A percentile compares a stretch with the other conserved stretches of the same genome.
Evolutionary conservation across 257 asterid genomes (phyloP).

Genomic region (Cinchona pubescens): DNA sequence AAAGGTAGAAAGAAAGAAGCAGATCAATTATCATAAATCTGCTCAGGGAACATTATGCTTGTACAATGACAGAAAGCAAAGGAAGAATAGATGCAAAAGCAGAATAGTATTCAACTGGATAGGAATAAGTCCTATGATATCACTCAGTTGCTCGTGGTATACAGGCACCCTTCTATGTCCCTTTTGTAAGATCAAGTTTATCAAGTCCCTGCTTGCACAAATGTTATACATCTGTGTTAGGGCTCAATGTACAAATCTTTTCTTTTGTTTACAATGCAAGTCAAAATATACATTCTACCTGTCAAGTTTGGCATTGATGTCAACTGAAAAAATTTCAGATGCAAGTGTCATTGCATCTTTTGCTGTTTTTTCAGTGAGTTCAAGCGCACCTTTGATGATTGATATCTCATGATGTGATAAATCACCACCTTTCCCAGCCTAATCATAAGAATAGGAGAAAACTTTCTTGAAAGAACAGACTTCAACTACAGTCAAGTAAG

Average conservation of each 20-base stretch:
- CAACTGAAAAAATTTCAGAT: slow-evolving; percentile 56
- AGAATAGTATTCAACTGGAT: background rate
- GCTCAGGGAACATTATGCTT: background rate
- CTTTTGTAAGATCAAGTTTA: slow-evolving; percentile 64
- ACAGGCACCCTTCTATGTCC: slow-evolving; percentile 83
- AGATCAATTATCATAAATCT: background rate
- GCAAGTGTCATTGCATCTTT: slow-evolving; percentile 73
- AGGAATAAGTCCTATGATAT: slow-evolving; percentile 66
- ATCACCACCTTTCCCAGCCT: slow-evolving; percentile 88
- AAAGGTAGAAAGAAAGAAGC: background rate
- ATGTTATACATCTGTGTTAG: background rate
- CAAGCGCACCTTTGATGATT: slow-evolving; percentile 74
- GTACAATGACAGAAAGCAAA: background rate
- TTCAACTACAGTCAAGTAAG: background rate
- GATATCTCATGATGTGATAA: slow-evolving; percentile 60
- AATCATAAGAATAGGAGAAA: background rate
- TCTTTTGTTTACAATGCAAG: background rate
- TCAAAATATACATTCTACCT: slow-evolving; percentile 31
- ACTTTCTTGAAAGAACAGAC: background rate
- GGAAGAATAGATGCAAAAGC: background rate
- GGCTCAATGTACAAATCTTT: background rate
- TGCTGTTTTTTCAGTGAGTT: slow-evolving; percentile 66
- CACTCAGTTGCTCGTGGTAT: slow-evolving; percentile 57
- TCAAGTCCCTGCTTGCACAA: slow-evolving; percentile 40
- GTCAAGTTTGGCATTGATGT: slow-evolving; percentile 61